Evolutionary conservation across 176 grass and related monocot genomes (phyloP), one percentile per base, ranked within the genome.

Genomic region (Phragmites australis): DNA sequence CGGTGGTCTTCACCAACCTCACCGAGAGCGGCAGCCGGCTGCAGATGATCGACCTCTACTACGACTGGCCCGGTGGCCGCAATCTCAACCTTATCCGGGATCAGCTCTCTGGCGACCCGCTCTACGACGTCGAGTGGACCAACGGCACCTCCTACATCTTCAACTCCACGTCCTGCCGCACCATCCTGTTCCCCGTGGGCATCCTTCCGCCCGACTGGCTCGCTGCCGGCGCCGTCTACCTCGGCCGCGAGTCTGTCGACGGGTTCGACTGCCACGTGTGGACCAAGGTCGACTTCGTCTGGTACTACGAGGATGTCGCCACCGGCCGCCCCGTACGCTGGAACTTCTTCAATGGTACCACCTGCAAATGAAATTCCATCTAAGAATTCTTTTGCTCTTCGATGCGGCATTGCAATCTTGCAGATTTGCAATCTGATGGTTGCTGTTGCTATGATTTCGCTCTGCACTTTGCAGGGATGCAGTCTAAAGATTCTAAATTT

Each of bases 301-400:
- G 80, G 90, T 97, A 97, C 83, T 97, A 97, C 50, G 88, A 97
- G 88, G 93, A 97, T 25, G 90, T 93, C 54, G 61, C n/a, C 54
- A 97, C 93, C 40, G 83, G 83, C 31, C 90, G 88, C n/a, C 93
- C 90, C 22, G 90, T 97, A 59, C 88, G 90, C 41, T 97, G 93
- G 93, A 92, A 97, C 76, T 91, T 97, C 93, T 91, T 69, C 57
- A 65, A 84, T 40, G 93, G 88, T 62, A 17, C 22, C n/a, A 8
- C 27, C 26, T 34, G 75, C 21, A 8, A 52, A 21, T 71, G 14
- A n/a, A 8, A 32, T 62, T 62, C 25, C 25, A 62, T 22, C 42
- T 8, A 9, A 6, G 44, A 30, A 47, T 47, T 66, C 3, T 26
- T 14, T 41, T 0, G 5, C 1, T 5, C 45, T n/a, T 60, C n/a